Conservation (phyloP, 148 eudicot genomes). For the Suaeda aralocaspica region DNA sequence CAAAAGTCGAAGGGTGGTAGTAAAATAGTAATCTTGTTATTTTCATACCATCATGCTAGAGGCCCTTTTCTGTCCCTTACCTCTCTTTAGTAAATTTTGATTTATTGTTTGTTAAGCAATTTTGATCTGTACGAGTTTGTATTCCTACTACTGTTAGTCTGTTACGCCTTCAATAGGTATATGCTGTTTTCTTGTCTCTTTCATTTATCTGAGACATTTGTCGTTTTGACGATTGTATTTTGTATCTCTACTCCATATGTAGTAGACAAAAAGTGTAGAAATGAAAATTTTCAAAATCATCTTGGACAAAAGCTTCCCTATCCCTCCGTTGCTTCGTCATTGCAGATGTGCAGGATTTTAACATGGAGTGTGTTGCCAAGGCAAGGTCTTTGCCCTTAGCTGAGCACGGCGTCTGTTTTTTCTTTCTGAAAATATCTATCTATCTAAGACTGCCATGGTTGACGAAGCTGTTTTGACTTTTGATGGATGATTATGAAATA, state of each 20-base stretch:
- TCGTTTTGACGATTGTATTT: neutral
- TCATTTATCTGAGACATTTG: neutral
- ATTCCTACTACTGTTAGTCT: no score
- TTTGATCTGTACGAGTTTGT: conserved; percentile 10
- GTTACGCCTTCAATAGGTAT: neutral
- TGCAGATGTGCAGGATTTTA: no score
- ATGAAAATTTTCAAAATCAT: no score
- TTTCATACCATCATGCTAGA: neutral
- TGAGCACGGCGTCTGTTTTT: no score
- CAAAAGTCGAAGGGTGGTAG: neutral
- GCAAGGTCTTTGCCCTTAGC: no score
- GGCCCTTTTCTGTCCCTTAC: neutral
- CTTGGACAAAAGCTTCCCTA: no score
- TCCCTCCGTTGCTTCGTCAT: no score
- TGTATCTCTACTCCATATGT: no score
- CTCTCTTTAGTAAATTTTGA: neutral
- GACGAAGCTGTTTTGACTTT: neutral
- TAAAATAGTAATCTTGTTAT: no score
- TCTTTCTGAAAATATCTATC: no score
- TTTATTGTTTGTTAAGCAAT: conserved; percentile 2
- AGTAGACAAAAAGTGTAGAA: no score
- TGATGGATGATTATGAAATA: neutral
- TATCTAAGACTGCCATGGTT: neutral
- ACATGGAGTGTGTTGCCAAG: no score
- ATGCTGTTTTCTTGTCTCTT: neutral